Evolutionary conservation across 2,329 filamentous ascomycete genomes (phyloP), one percentile per base, ranked within the genome.

Genomic region (Elsinoe perseae): DNA sequence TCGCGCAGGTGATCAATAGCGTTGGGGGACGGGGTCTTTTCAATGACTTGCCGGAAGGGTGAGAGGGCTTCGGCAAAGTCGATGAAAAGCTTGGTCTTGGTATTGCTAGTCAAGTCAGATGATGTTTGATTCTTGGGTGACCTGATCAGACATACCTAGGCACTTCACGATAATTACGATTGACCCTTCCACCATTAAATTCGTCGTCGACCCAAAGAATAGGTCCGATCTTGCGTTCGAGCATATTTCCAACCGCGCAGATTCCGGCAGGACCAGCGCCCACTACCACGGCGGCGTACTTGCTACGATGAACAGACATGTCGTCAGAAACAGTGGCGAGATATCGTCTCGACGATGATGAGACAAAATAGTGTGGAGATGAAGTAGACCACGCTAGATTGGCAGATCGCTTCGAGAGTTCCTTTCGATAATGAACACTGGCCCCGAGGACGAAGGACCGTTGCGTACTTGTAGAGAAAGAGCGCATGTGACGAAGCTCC

Each of bases 191-290:
- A 8, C 65, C 80, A 21, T 76, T 68, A 62, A 84, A 83, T 2
- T 66, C 64, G 30, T 79, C 74, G 63, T 84, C 82, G 38, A 83
- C 71, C 82, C 82, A 85, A 53, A 80, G 66, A 50, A 84, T 74
- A 12, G 75, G 75, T 7, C 70, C 67, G 6, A 76, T 69, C 46
- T 75, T 73, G 28, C 75, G 73, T 63, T 84, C 80, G 16, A 85
- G 72, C 16, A 85, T 68, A 62, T 82, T 83, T n/a, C 82, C 81
- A 21, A 84, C 73, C 5, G 77, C 77, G 2, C 80, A 81, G 56
- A 84, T 75, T 56, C 82, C 82, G 42, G 78, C 79, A 2, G 80
- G 77, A 14, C 81, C 81, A 56, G 75, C 79, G 52, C 81, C 81
- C 18, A 82, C 77, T 1, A 84, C 80, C 1, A 83, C 75, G 2